Evolutionary conservation across 352 stramenopile genomes (phyloP).

Genomic region (Phytophthora quininea): DNA sequence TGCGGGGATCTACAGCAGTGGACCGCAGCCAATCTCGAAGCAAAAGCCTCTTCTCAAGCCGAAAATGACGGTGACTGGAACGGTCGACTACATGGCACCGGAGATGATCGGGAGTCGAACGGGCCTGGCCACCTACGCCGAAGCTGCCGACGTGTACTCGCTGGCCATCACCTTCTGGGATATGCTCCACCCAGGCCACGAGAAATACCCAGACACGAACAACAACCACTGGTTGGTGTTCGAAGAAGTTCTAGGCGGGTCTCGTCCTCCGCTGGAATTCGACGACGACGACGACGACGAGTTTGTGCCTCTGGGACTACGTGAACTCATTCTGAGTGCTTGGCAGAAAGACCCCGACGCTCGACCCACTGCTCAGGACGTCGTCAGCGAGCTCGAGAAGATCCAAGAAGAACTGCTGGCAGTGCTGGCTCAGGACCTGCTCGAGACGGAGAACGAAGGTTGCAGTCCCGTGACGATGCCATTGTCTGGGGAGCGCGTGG

Average conservation of each 20-base stretch:
- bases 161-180: slow-evolving; percentile 78
- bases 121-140: slow-evolving; percentile 50
- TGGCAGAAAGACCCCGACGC: slow-evolving; percentile 53
- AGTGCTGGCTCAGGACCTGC: slow-evolving; percentile 44
- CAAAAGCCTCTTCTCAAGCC: neutral
- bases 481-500: slow-evolving; percentile 17
- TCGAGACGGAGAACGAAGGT: slow-evolving; percentile 13
- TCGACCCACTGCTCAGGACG: slow-evolving; percentile 43
- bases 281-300: neutral
- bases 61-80: slow-evolving; percentile 65
- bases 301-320: slow-evolving; percentile 37
- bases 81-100: slow-evolving; percentile 75
- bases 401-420: slow-evolving; percentile 61
- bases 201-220: slow-evolving; percentile 45
- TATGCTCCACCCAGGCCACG: slow-evolving; percentile 51
- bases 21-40: neutral
- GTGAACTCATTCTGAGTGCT: slow-evolving; percentile 51
- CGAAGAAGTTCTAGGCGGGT: slow-evolving; percentile 44
- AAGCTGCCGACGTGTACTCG: slow-evolving; percentile 73
- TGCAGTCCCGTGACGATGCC: neutral
- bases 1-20: neutral
- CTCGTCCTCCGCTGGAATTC: slow-evolving; percentile 38
- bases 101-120: slow-evolving; percentile 60
- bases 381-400: slow-evolving; percentile 52
- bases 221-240: slow-evolving; percentile 59